A percentile compares a stretch with the other conserved stretches of the same genome.
Evolutionary conservation across 495 filamentous ascomycete genomes (phyloP).

Genomic region (Hypoxylon intermedium): DNA sequence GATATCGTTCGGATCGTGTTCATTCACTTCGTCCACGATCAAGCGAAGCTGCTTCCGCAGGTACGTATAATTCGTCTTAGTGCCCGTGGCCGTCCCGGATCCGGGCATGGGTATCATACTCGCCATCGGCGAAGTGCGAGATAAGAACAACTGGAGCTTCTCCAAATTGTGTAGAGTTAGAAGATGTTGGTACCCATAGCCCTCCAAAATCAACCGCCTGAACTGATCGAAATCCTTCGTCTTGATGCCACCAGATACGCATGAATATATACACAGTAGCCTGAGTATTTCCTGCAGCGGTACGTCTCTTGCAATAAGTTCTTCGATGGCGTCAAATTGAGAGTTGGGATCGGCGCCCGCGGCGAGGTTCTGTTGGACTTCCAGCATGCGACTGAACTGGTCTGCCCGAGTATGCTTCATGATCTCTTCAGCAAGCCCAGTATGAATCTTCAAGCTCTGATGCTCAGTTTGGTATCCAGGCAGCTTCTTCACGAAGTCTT

Average conservation of each 20-base stretch:
- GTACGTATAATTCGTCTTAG: slow-evolving; percentile 89
- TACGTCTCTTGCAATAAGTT: slow-evolving; percentile 85
- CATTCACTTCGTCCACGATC: slow-evolving; percentile 96
- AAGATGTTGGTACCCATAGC: slow-evolving; percentile 93
- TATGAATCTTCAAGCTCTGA: slow-evolving; percentile 88
- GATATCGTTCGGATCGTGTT: slow-evolving; percentile 94
- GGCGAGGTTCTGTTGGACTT: slow-evolving; percentile 96
- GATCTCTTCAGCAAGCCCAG: slow-evolving; percentile 90
- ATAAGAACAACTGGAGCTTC: slow-evolving; percentile 82
- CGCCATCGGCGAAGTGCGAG: slow-evolving; percentile 70
- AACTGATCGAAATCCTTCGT: slow-evolving; percentile 87
- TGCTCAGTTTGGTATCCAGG: slow-evolving; percentile 94
- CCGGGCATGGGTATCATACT: slow-evolving; percentile 72
- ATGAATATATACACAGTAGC: slow-evolving; percentile 88
- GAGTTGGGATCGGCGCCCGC: slow-evolving; percentile 86
- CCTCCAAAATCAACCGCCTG: slow-evolving; percentile 84
- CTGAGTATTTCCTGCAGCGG: slow-evolving; percentile 81
- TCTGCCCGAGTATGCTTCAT: slow-evolving; percentile 88
- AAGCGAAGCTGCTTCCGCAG: slow-evolving; percentile 84
- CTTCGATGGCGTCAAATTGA: slow-evolving; percentile 89
- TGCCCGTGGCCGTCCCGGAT: slow-evolving; percentile 59
- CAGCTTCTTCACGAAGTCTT: slow-evolving; percentile 89
- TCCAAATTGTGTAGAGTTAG: slow-evolving; percentile 89
- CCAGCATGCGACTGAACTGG: slow-evolving; percentile 82
- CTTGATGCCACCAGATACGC: slow-evolving; percentile 85